phyloP scores from a whole-genome alignment of 257 asterid species.

The Echium plantagineum region DNA sequence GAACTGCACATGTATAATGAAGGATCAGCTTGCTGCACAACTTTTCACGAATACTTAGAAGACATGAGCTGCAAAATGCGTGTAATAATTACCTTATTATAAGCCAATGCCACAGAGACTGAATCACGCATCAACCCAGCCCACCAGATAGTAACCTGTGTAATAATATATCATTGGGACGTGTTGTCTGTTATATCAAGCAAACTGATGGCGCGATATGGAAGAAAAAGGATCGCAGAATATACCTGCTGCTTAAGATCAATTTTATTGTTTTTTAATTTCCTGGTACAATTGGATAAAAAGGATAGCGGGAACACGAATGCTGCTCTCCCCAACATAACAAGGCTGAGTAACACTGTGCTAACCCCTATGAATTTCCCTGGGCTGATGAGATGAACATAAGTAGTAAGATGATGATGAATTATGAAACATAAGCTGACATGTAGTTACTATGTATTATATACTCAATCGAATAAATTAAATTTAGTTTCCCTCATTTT shows the following conservation, averaged over 20 bases:
- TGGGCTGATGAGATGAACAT: slow-evolving; percentile 4
- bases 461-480: no score
- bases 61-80: not conserved
- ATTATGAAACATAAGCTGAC: no score
- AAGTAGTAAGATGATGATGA: not conserved
- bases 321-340: slow-evolving; percentile 19
- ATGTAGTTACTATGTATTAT: no score
- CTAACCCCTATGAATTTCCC: slow-evolving; percentile 11
- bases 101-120: slow-evolving; percentile 78
- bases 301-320: slow-evolving; percentile 14
- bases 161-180: not conserved
- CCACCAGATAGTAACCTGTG: slow-evolving; percentile 5
- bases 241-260: slow-evolving; percentile 12
- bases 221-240: no score
- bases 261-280: slow-evolving; percentile 3
- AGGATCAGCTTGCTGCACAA: not conserved
- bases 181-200: no score
- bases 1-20: slow-evolving; percentile 36
- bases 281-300: slow-evolving; percentile 11
- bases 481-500: no score
- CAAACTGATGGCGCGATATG: no score
- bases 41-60: no score
- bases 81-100: slow-evolving; percentile 47
- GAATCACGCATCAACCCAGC: slow-evolving; percentile 86
- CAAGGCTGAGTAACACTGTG: slow-evolving; percentile 13